Conservation (phyloP, 495 filamentous ascomycete genomes). For the Aspergillus ostianus region DNA sequence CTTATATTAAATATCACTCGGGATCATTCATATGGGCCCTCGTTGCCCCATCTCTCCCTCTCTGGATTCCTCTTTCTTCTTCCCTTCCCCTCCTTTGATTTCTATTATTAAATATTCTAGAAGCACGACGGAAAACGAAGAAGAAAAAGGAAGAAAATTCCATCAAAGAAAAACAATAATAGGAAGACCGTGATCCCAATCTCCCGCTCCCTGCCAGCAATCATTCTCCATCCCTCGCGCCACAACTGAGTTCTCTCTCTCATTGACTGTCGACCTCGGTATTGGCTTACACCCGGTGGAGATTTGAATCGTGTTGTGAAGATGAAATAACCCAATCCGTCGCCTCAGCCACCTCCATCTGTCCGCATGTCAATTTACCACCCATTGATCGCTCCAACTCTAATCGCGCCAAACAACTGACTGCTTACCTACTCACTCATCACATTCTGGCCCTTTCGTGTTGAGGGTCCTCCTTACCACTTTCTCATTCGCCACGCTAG, state of each 20-base stretch:
- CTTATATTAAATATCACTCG: too few species aligned
- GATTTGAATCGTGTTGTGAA: not conserved
- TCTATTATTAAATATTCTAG: slow-evolving; percentile 6
- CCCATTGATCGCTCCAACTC: not conserved
- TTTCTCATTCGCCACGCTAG: not conserved
- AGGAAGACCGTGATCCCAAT: not conserved
- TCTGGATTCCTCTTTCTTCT: slow-evolving; percentile 31
- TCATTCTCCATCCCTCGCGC: not conserved
- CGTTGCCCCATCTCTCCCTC: slow-evolving; percentile 48
- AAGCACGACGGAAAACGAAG: slow-evolving; percentile 1
- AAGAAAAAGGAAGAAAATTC: not conserved
- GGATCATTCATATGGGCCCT: not conserved
- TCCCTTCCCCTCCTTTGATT: slow-evolving; percentile 42
- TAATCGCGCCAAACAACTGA: not conserved
- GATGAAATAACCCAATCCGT: not conserved
- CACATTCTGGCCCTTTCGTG: not conserved
- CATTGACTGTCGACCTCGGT: not conserved
- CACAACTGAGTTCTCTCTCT: too few species aligned
- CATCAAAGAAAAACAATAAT: slow-evolving; percentile 48
- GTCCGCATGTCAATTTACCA: not conserved
- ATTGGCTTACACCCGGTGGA: not conserved
- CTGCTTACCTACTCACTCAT: not conserved
- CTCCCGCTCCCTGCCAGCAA: not conserved
- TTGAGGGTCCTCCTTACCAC: too few species aligned
- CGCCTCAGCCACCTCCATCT: not conserved